These are phyloP conservation scores for Coemansia brasiliensis DNA, from an alignment of 192 early-diverging fungal species.

Conservation along the genomic window DNA sequence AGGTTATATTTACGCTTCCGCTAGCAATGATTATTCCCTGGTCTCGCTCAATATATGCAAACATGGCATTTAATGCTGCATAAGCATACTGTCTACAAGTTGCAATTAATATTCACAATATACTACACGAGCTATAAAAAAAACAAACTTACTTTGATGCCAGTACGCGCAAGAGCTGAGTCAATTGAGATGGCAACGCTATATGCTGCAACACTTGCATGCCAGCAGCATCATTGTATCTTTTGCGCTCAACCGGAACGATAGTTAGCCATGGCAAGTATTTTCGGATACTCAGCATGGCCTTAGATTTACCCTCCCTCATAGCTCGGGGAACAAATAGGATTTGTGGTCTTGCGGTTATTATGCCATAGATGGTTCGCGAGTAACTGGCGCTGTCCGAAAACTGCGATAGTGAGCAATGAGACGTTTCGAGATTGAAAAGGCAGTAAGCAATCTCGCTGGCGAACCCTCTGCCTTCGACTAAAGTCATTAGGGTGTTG, in stretches of 20 bases:
- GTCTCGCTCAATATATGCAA: constrained; percentile 25
- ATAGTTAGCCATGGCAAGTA: constrained; percentile 48
- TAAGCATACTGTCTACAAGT: constrained; percentile 36
- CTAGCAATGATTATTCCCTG: constrained; percentile 12
- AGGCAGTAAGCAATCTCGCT: constrained; percentile 50
- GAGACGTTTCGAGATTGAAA: constrained; percentile 24
- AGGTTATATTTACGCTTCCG: constrained; percentile 21
- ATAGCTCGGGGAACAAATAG: constrained; percentile 41
- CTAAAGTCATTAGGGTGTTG: constrained; percentile 34
- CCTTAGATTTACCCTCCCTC: constrained; percentile 44
- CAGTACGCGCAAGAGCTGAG: constrained; percentile 21
- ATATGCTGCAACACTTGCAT: constrained; percentile 18
- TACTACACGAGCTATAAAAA: not conserved
- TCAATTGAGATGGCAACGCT: constrained; percentile 16
- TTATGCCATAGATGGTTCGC: constrained; percentile 43
- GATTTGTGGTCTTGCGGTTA: constrained; percentile 30
- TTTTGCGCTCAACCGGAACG: constrained; percentile 21
- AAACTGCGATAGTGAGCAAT: constrained; percentile 46
- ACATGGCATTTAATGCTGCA: constrained; percentile 42
- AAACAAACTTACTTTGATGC: constrained; percentile 22
- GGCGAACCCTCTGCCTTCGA: constrained; percentile 44
- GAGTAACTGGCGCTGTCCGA: constrained; percentile 49
- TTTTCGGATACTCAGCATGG: constrained; percentile 40
- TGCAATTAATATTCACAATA: not conserved
- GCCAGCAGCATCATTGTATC: constrained; percentile 35